phyloP scores from a whole-genome alignment of 495 filamentous ascomycete species.

The Podospora pseudocomata region DNA sequence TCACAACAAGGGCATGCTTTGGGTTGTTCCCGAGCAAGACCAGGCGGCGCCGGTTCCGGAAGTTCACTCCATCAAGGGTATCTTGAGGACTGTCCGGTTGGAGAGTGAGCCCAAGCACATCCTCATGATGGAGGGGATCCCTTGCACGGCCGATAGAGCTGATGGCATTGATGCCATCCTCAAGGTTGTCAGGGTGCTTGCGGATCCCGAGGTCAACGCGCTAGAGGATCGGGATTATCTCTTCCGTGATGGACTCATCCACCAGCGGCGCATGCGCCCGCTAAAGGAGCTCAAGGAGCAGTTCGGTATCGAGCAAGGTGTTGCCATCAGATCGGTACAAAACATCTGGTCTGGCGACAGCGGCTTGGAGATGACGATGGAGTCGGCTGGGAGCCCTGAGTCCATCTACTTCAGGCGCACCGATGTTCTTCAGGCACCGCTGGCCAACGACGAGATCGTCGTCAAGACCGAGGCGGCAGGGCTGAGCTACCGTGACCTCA shows the following conservation, averaged over 20 bases:
- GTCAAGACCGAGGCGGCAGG: not conserved
- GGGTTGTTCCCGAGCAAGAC: not conserved
- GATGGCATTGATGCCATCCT: not conserved
- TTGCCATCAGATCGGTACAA: not conserved
- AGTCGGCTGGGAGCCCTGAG: not conserved
- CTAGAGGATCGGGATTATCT: not conserved
- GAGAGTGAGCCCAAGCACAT: conserved; percentile 1
- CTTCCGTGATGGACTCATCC: not conserved
- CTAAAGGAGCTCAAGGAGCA: not conserved
- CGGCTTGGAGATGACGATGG: conserved; percentile 1
- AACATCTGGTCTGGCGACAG: not conserved
- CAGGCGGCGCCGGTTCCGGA: not conserved
- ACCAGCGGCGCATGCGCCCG: not conserved
- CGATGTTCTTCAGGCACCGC: not conserved
- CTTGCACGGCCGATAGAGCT: not conserved
- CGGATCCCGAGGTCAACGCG: not conserved
- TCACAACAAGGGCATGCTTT: conserved; percentile 4
- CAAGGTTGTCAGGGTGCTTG: not conserved
- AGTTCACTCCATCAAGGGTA: not conserved
- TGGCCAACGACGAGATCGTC: not conserved
- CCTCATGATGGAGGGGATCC: not conserved
- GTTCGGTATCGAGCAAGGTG: not conserved
- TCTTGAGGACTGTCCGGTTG: not conserved
- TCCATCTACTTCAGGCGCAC: not conserved
- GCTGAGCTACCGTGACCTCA: conserved; percentile 3